phyloP scores from a whole-genome alignment of 73 alveolate species.

The Breviolum minutum region DNA sequence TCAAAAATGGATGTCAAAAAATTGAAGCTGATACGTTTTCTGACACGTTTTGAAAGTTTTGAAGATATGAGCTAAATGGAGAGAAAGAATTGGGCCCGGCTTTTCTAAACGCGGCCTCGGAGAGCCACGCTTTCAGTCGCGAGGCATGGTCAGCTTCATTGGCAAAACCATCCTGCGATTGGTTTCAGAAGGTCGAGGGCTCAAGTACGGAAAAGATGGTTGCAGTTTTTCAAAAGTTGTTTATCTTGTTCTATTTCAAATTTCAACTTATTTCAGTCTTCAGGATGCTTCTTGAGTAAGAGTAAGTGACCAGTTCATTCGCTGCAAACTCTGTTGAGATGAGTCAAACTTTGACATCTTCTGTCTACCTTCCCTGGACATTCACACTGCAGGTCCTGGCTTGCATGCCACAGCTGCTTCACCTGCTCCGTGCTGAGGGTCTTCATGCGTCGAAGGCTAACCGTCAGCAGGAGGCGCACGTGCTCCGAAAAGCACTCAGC shows the following conservation, averaged over 20 bases:
- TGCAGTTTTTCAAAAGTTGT: background rate
- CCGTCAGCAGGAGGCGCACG: conserved; percentile 91
- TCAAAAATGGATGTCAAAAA: background rate
- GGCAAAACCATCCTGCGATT: conserved; percentile 22
- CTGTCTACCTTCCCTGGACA: background rate
- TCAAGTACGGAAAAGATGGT: background rate
- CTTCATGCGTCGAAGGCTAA: conserved; percentile 77
- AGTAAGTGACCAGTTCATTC: background rate
- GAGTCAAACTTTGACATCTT: no score
- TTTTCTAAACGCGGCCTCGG: background rate
- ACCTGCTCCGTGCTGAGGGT: conserved; percentile 26
- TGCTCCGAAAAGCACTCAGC: conserved; percentile 95
- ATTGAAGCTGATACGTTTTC: background rate
- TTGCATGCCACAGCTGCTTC: conserved; percentile 78
- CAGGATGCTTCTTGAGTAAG: no score
- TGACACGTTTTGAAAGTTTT: background rate
- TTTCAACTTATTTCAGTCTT: no score
- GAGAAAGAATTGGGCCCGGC: no score
- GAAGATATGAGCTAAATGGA: background rate
- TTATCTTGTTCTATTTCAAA: background rate
- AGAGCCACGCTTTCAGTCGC: conserved; percentile 32
- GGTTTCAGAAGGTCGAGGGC: background rate
- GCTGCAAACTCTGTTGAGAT: background rate
- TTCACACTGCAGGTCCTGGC: conserved; percentile 39
- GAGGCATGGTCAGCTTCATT: background rate